Conservation (phyloP, 1,139 yeast genomes). For the Lodderomyces margitis region DNA sequence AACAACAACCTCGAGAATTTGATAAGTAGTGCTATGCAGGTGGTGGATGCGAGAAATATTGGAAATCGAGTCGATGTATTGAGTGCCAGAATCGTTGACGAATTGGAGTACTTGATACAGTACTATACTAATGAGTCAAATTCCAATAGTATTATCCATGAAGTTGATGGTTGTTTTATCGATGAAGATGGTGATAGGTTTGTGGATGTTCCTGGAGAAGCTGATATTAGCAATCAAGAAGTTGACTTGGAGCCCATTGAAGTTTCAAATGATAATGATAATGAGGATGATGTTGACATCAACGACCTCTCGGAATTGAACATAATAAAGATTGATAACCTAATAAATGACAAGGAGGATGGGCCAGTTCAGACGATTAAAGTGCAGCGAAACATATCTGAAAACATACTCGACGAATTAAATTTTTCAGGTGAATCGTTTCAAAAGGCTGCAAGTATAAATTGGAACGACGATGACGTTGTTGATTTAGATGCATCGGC, state of each 20-base stretch:
- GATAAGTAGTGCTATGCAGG: slow-evolving; percentile 14
- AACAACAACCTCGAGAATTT: slow-evolving; percentile 14
- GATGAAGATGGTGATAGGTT: slow-evolving; percentile 9
- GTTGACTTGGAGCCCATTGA: slow-evolving; percentile 10
- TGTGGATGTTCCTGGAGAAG: slow-evolving; percentile 14
- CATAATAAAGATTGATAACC: slow-evolving; percentile 37
- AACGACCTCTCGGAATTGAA: slow-evolving; percentile 43
- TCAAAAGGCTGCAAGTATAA: slow-evolving; percentile 42
- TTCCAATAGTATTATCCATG: slow-evolving; percentile 26
- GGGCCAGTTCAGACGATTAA: slow-evolving; percentile 12
- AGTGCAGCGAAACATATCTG: slow-evolving; percentile 10
- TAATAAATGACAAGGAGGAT: slow-evolving; percentile 27
- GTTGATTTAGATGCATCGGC: slow-evolving; percentile 23
- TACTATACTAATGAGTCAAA: slow-evolving; percentile 29
- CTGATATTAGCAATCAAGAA: slow-evolving; percentile 5
- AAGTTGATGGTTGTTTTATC: slow-evolving; percentile 13
- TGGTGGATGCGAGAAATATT: slow-evolving; percentile 18
- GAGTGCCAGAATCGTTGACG: slow-evolving; percentile 78
- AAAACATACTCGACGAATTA: slow-evolving; percentile 15
- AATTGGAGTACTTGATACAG: slow-evolving; percentile 51
- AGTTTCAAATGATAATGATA: slow-evolving; percentile 9
- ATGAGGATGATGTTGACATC: slow-evolving; percentile 25
- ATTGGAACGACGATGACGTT: slow-evolving; percentile 43
- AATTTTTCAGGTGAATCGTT: slow-evolving; percentile 37
- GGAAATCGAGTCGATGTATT: slow-evolving; percentile 64